Base-by-base conservation (phyloP, 306 rosid genomes). In the Pterocarpus macrocarpus region DNA sequence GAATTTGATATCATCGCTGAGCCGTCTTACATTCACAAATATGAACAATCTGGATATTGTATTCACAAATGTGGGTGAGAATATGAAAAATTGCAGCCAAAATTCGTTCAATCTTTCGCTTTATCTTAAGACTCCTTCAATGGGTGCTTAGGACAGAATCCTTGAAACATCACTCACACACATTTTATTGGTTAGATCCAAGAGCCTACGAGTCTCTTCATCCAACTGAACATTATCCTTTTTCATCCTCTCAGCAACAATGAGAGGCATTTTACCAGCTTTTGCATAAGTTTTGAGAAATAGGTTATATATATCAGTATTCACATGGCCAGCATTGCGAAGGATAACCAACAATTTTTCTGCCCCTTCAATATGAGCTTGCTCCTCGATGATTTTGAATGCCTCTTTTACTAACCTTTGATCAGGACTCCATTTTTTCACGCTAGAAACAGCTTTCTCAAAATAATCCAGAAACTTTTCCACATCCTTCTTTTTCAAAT, bases 211-310 rank as follows among this genome's bases (percentile, higher is more conserved):
- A 78, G 97, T 91, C 89, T 93, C 99, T 72, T 85, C 91, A 81
- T 93, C 88, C 87, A 83, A 66, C 85, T 67, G 78, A 76, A 89
- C 92, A n/a, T 75, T 82, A 76, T 93, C 99, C 88, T 82, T 88
- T 85, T 80, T 85, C 97, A 95, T 93, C 83, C 97, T 79, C 77
- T 95, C 98, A 32, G 87, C 83, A 80, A 90, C 88, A 78, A 95
- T 63, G 35, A 87, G 91, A 74, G 99, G 93, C 99, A 93, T 91
- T 84, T 88, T 89, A 68, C 94, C 94, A 53, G 97, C 99, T 69
- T 83, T 84, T 35, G 88, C 97, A 69, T 91, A 93, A 22, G 92
- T 88, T 78, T 83, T 80, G 72, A 93, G 90, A 39, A 90, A 86
- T 17, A 80, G 84, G 78, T 93, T 92, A 44, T 91, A 93, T 53